Evolutionary conservation across 306 rosid species (phyloP).

Genomic region (Quercus agrifolia): DNA sequence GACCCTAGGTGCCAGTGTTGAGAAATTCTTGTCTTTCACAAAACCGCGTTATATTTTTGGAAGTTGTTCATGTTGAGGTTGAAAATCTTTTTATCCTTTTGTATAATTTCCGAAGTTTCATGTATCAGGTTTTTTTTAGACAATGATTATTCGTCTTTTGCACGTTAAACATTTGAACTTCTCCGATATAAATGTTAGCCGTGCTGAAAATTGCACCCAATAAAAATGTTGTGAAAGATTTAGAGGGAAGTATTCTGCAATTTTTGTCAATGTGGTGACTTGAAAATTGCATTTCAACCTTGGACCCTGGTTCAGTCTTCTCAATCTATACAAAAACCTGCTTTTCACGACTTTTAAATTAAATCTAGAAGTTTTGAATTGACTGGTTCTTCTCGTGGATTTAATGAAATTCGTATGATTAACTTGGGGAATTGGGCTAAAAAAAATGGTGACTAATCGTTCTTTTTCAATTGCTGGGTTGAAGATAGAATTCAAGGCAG

Average conservation of each 20-base stretch:
- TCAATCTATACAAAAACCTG: background rate
- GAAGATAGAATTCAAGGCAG: background rate
- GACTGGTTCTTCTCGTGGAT: background rate
- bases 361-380: background rate
- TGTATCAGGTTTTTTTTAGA: background rate
- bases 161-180: background rate
- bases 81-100: background rate
- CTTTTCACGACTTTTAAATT: background rate
- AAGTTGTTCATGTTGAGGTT: background rate
- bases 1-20: slow-evolving; percentile 4
- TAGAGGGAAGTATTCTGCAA: background rate
- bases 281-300: background rate
- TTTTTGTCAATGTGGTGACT: background rate
- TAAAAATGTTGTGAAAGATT: too few species aligned
- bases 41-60: background rate
- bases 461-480: background rate
- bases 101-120: background rate
- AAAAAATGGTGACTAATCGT: background rate
- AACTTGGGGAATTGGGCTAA: background rate
- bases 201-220: background rate
- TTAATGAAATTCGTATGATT: background rate
- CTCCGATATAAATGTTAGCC: background rate
- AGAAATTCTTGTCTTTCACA: slow-evolving; percentile 6
- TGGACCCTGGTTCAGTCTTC: background rate
- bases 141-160: background rate